These are phyloP conservation scores for Aspergillus egyptiacus DNA, from an alignment of 495 filamentous ascomycete species.

Conservation along the genomic window DNA sequence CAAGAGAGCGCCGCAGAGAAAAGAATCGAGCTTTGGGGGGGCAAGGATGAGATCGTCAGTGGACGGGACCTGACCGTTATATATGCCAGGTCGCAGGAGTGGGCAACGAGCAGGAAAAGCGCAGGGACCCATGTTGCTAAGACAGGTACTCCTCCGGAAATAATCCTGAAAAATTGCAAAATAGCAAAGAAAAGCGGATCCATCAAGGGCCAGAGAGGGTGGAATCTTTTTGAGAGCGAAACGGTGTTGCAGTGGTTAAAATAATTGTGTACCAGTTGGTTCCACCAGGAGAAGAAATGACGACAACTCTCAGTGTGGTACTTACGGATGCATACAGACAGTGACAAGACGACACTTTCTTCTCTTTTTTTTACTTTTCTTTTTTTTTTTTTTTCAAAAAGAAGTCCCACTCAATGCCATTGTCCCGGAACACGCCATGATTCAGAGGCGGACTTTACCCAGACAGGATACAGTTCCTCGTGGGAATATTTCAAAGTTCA, in stretches of 20 bases:
- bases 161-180: slow-evolving; percentile 8
- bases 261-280: slow-evolving; percentile 11
- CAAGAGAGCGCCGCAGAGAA: background rate
- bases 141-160: background rate
- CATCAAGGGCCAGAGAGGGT: slow-evolving; percentile 7
- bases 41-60: slow-evolving; percentile 9
- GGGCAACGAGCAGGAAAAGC: slow-evolving; percentile 1
- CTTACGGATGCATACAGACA: background rate
- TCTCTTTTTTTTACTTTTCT: no score
- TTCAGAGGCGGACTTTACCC: no score
- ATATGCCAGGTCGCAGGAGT: slow-evolving; percentile 1
- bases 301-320: background rate
- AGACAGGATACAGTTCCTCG: background rate
- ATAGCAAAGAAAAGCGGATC: slow-evolving; percentile 9
- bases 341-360: no score
- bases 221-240: slow-evolving; percentile 21
- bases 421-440: slow-evolving; percentile 7
- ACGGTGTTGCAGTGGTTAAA: slow-evolving; percentile 11
- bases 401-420: background rate
- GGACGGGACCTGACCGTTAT: slow-evolving; percentile 3
- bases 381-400: no score
- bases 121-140: slow-evolving; percentile 1
- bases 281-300: slow-evolving; percentile 13
- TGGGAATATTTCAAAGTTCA: slow-evolving; percentile 2
- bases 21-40: slow-evolving; percentile 2